Base-by-base conservation (phyloP, 768 basidiomycete genomes). In the Suillus alpinus region DNA sequence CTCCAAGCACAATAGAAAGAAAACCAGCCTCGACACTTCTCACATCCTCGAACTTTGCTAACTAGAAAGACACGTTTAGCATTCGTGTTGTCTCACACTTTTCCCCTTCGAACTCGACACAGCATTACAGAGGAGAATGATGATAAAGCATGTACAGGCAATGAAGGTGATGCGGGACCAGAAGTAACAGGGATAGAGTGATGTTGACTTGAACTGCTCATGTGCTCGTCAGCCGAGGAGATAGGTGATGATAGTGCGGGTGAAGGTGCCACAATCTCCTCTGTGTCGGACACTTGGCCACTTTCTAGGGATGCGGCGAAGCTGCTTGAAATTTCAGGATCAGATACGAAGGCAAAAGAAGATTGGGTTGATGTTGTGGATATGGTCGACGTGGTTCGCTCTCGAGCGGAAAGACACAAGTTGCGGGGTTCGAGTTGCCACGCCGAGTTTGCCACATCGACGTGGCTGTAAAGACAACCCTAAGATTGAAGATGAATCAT, bases 121-220 rank as follows among this genome's bases (percentile, higher is more conserved):
- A n/a, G n/a, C n/a, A n/a, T n/a, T n/a, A n/a, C n/a, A n/a, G 91
- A 92, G 16, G 91, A 91, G 69, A 84, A 86, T 0, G 89, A 91
- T n/a, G 91, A 91, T 3, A 71, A 85, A 67, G 71, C 85, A 65
- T 78, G 79, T 40, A 82, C 76, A 34, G 80, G 79, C 63, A 78
- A 79, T 26, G 83, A 83, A 5, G 87, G 85, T 10, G 86, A 87
- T 32, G 77, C 80, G 32, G 81, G 81, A 46, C 86, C 83, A 2
- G 85, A 88, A 57, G 73, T 73, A 31, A 76, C 67, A 52, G 71
- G 71, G 20, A 73, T 65, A 9, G 56, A 58, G 51, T 58, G 58
- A 10, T 49, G 62, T 29, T 52, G 70, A 16, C 61, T 72, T 20
- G 67, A 37, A 4, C 37, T 29, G 18, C 14, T 36, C 12, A 50